Evolutionary conservation across 2,329 filamentous ascomycete species (phyloP).

Genomic region (Fusarium floridanum): DNA sequence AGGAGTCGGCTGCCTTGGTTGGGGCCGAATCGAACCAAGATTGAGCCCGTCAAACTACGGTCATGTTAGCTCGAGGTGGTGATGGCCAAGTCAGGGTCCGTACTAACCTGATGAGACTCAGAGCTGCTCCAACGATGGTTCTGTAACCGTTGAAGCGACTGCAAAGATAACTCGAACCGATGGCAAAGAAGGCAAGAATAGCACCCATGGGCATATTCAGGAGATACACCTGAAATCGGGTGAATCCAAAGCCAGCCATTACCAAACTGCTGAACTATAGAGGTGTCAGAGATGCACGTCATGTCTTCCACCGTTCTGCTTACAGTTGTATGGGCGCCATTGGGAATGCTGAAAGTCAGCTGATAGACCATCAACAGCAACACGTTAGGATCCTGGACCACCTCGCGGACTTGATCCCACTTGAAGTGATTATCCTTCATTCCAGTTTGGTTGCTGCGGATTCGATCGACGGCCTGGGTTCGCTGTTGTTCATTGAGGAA

Average conservation of each 20-base stretch:
- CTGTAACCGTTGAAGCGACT: constrained; percentile 36
- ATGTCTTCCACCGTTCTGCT: rapidly evolving
- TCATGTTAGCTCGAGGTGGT: not conserved
- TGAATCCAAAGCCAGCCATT: constrained; percentile 42
- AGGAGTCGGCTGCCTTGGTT: constrained; percentile 34
- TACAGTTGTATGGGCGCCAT: constrained; percentile 39
- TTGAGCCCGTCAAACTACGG: constrained; percentile 30
- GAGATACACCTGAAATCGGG: constrained; percentile 34
- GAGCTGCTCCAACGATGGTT: constrained; percentile 31
- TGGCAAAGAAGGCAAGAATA: constrained; percentile 31
- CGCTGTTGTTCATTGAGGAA: constrained; percentile 36
- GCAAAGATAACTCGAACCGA: constrained; percentile 34
- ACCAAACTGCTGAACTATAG: constrained; percentile 41
- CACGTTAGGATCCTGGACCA: constrained; percentile 36
- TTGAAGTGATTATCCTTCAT: constrained; percentile 39
- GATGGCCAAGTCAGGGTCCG: rapidly evolving
- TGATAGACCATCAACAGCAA: constrained; percentile 39
- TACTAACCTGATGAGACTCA: constrained; percentile 37
- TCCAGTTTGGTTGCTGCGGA: constrained; percentile 38
- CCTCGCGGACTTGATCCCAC: constrained; percentile 41
- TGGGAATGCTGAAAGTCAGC: constrained; percentile 37
- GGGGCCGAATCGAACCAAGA: constrained; percentile 35
- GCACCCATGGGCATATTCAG: constrained; percentile 43
- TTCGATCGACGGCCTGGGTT: constrained; percentile 27
- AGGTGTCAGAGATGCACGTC: not conserved